These are phyloP conservation scores for Psophocarpus tetragonolobus DNA, from an alignment of 306 rosid species.

Conservation along the genomic window DNA sequence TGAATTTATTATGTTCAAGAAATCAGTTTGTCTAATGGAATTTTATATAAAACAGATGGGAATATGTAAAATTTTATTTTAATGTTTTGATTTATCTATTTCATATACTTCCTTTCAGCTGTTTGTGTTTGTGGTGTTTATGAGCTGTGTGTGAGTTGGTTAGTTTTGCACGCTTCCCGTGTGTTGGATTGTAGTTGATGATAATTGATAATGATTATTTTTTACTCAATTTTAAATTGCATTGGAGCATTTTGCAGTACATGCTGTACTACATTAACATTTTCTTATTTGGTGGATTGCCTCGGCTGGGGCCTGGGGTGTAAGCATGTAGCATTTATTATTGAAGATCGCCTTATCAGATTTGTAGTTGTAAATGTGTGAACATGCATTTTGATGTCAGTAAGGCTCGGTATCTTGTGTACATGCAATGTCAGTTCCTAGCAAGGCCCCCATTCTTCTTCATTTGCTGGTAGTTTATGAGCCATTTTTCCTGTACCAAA, in stretches of 20 bases:
- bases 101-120: not conserved
- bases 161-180: not conserved
- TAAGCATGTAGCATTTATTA: not conserved
- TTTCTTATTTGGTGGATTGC: not conserved
- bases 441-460: not conserved
- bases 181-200: not conserved
- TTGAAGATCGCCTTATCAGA: not conserved
- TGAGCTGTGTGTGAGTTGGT: not conserved
- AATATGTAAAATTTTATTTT: conserved; percentile 20
- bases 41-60: not conserved
- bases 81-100: not conserved
- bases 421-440: not conserved
- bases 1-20: conserved; percentile 9
- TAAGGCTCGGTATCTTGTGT: not conserved
- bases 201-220: not conserved
- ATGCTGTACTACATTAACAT: not conserved
- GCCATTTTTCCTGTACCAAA: not conserved
- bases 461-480: not conserved
- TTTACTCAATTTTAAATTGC: not conserved
- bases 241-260: not conserved
- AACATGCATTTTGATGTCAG: not conserved
- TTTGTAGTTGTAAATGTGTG: not conserved
- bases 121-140: not conserved
- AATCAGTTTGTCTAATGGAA: conserved; percentile 14
- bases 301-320: not conserved